Base-by-base conservation (phyloP, 164 flowering plant genomes). In the Chloranthus sessilifolius region DNA sequence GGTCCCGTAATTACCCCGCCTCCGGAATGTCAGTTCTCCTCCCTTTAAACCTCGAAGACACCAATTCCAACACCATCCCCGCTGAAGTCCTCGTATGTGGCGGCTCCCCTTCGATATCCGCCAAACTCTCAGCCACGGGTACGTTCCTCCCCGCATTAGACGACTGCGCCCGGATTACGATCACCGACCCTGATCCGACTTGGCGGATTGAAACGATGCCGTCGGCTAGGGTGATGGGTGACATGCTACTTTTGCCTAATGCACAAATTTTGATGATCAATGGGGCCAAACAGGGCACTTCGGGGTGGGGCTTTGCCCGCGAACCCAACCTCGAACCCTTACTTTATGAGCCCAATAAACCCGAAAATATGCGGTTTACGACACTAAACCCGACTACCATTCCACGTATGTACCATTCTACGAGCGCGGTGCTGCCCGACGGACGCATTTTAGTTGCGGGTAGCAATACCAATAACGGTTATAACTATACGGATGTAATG, bases 171-270 rank as follows among this genome's bases (percentile, higher is more conserved):
- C 47, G 92, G 21, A 43, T 94, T 3, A 17, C 30, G 2, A 59
- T 79, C 34, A 74, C 75, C 6, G 35, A 62, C 0, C 64, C 65
- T 0, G 34, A 61, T 0, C 41, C 88, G 0, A 0, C 19, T 0
- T 92, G 99, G 99, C 61, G 59, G 12, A 78, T 41, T 4, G 95
- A 88, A 43, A 31, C 16, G 7, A 92, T 92, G 99, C 96, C 94
- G 0, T 27, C 79, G 0, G 63, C 68, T 0, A 57, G 99, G 1
- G 72, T 77, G 4, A 78, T 86, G 94, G 81, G 89, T 0, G 99
- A 88, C 62, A 74, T 85, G 83, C 67, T 81, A 4, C 54, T 65
- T 22, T 74, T 92, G 1, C 99, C 97, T 1, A 86, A 66, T 7
- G 92, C 82, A 0, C 79, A 92, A 1, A 44, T 94, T 2, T 64